phyloP scores from a whole-genome alignment of 2,329 filamentous ascomycete genomes.

The Colletotrichum nymphaeae region DNA sequence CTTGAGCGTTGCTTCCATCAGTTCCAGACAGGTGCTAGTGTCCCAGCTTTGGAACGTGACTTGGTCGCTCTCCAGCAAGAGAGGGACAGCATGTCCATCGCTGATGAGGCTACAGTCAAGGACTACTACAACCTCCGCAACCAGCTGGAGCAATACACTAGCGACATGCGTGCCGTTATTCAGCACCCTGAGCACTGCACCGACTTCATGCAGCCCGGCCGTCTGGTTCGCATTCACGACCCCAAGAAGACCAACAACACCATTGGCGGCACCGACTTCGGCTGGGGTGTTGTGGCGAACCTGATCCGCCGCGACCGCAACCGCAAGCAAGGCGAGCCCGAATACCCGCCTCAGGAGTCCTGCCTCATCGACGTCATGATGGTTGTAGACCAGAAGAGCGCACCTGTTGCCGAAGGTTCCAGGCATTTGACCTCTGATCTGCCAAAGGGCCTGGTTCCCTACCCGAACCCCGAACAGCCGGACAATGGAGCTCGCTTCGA shows the following conservation, averaged over 20 bases:
- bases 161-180: conserved; percentile 91
- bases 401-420: conserved; percentile 53
- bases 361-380: conserved; percentile 88
- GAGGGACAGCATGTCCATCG: conserved; percentile 78
- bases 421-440: conserved; percentile 57
- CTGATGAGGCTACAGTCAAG: conserved; percentile 88
- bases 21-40: conserved; percentile 94
- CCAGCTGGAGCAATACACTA: conserved; percentile 83
- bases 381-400: conserved; percentile 62
- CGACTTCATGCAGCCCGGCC: conserved; percentile 87
- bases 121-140: conserved; percentile 94
- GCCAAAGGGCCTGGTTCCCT: conserved; percentile 73
- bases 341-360: conserved; percentile 79
- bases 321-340: conserved; percentile 74
- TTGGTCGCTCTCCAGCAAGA: conserved; percentile 82
- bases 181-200: conserved; percentile 90
- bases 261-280: conserved; percentile 77
- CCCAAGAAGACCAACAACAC: conserved; percentile 56
- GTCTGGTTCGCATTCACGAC: conserved; percentile 87
- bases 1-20: conserved; percentile 98
- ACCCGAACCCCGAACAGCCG: conserved; percentile 68
- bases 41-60: conserved; percentile 85
- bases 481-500: conserved; percentile 71
- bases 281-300: conserved; percentile 91
- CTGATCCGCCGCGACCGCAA: conserved; percentile 71